Base-by-base conservation (phyloP, 1,139 yeast species). In the Taphrina sp. region DNA sequence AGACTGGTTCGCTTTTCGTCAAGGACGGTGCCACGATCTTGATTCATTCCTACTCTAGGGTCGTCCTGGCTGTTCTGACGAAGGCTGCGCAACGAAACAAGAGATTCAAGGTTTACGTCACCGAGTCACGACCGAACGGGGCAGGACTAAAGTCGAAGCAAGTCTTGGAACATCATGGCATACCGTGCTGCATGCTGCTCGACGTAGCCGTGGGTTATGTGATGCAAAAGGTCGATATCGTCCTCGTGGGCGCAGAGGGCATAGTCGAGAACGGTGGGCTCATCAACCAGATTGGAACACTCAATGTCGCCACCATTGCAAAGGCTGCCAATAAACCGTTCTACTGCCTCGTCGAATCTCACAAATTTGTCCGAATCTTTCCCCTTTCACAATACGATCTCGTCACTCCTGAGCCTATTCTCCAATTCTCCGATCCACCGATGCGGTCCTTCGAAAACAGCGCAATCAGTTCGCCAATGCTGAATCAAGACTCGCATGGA, bases 191-290 rank as follows among this genome's bases (percentile, higher is more conserved):
- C 56, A 77, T 89, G 54, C 85, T 94, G 58, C 94, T 89, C 19
- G 99, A 94, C 68, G 82, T 89, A 59, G 95, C 95, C 4, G 97
- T 92, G 12, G 97, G 97, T 0, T 88, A 83, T 64, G 90, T 89
- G 29, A 83, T 94, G 61, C 94, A 88, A 69, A 85, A 85, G 68
- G 90, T 90, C 12, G 95, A 90, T 72, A 90, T 92, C 71, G 85
- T 94, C 5, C 79, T 94, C 62, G 94, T 92, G 61, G 99, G 99
- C 57, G 98, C 98, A 1, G 98, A 92, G 71, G 99, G 99, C 61
- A 98, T 92, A 3, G 95, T 96, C 2, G 99, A 92, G 74, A 85
- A 95, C 69, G 99, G 99, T 58, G 99, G 99, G 35, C 89, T 94
- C 54, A 90, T 92, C 64, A 92, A 92, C 70, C 94, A 90, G 66